Base-by-base conservation (phyloP, 1,284 basidiomycete species). In the Puccinia novopanici region DNA sequence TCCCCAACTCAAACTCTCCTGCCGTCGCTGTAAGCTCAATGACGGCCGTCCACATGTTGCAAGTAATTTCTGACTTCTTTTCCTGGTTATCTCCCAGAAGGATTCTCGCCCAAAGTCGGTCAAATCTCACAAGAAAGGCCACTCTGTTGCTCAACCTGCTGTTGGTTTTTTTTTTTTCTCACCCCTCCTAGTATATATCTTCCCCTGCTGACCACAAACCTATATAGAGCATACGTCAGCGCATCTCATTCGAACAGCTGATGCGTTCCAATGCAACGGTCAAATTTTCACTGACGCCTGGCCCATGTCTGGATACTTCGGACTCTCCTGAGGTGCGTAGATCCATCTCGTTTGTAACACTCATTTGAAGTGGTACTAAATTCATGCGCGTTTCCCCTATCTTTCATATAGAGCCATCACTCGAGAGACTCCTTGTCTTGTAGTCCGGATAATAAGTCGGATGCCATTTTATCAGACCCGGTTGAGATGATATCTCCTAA, bases 181-280 rank as follows among this genome's bases (percentile, higher is more conserved):
- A 6, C 59, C 37, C 22, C 6, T 40, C 30, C 17, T 6, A 22
- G 19, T 15, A 6, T 34, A 61, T 12, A 37, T 19, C 5, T 10
- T 3, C 34, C 19, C 6, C 9, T 63, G 17, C 37, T 63, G 8
- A 40, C 30, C 34, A 63, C 5, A 70, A 9, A 42, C 19, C 50
- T 27, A 17, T n/a, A 13, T n/a, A 70, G 67, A 42, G 67, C 27
- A 12, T 52, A 22, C 30, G 17, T 19, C 24, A 37, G 40, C 67
- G n/a, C 24, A 70, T 70, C 37, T 70, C 67, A 6, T 70, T 70
- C 24, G 67, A 70, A 50, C 67, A 70, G 17, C 13, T 70, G 30
- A 70, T 70, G 67, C 67, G 67, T 13, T 70, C 67, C 9, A 70
- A 70, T 52, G 45, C n/a, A 70, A 70, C 67, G 10, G 67, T 70